Percentiles rank a stretch among this genome's conserved stretches.
These are phyloP conservation scores for Entophlyctis luteolus DNA, from an alignment of 192 early-diverging fungal genomes.

Conservation along the genomic window DNA sequence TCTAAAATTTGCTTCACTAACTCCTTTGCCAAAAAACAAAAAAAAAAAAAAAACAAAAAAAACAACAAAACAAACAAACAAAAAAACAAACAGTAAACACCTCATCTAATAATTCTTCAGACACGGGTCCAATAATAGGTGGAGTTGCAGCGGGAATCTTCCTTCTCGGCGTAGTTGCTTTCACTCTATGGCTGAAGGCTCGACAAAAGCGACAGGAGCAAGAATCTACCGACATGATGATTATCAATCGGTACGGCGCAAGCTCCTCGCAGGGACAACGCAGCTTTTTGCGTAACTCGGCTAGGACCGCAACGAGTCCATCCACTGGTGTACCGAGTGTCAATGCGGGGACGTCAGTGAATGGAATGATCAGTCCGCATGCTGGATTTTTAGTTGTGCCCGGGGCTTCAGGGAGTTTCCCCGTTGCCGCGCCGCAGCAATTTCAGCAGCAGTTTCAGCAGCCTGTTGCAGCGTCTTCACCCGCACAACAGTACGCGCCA, in stretches of 20 bases:
- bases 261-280: neutral
- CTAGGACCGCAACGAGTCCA: neutral
- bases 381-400: neutral
- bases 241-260: slow-evolving; percentile 7
- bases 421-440: neutral
- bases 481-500: neutral
- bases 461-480: neutral
- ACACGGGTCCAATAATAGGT: slow-evolving; percentile 21
- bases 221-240: neutral
- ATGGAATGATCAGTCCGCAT: neutral
- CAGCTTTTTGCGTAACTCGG: neutral
- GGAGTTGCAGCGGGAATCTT: slow-evolving; percentile 7
- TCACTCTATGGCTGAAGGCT: slow-evolving; percentile 9
- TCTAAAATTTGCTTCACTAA: too few relatives aligned
- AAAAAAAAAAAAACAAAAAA: too few relatives aligned
- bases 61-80: neutral
- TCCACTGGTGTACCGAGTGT: neutral
- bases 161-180: slow-evolving; percentile 12
- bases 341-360: neutral
- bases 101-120: neutral
- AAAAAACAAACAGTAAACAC: neutral
- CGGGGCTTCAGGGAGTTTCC: neutral
- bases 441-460: neutral
- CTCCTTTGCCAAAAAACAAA: too few relatives aligned
- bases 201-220: neutral